These are phyloP conservation scores for Erigeron canadensis DNA, from an alignment of 129 eudicot genomes.

Conservation along the genomic window DNA sequence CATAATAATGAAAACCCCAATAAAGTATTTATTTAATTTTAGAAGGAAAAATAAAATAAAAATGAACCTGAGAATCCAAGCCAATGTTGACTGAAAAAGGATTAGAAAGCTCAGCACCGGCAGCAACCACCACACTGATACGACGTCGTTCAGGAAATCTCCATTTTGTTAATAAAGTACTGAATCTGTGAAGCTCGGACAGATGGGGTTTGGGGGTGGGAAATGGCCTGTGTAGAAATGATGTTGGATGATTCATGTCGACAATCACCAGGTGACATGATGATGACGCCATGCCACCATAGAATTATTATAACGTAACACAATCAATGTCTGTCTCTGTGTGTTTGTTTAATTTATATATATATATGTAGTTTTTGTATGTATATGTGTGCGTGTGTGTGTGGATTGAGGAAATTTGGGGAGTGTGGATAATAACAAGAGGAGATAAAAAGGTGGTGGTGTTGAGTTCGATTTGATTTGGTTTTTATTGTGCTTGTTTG, in stretches of 20 bases:
- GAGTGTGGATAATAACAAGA: conserved; percentile 29
- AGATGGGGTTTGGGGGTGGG: conserved; percentile 26
- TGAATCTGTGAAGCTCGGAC: conserved; percentile 30
- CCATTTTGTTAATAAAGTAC: conserved; percentile 24
- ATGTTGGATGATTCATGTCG: conserved; percentile 43
- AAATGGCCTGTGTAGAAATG: not conserved
- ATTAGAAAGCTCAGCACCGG: conserved; percentile 66
- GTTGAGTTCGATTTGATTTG: conserved; percentile 23
- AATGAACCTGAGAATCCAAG: conserved; percentile 76
- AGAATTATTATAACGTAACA: not conserved
- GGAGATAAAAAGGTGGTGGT: conserved; percentile 20
- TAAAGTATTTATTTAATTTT: not conserved
- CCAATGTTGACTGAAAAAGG: conserved; percentile 59
- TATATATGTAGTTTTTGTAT: not conserved
- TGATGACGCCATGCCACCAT: conserved; percentile 43
- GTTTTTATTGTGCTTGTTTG: conserved; percentile 24
- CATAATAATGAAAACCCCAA: not conserved
- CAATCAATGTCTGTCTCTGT: not conserved
- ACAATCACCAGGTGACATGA: conserved; percentile 35
- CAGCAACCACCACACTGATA: conserved; percentile 49
- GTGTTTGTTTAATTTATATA: not conserved
- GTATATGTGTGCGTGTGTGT: not conserved
- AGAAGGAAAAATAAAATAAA: not conserved
- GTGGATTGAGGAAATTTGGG: conserved; percentile 30
- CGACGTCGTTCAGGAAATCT: conserved; percentile 47